A percentile compares a stretch with the other conserved stretches of the same genome.
phyloP scores from a whole-genome alignment of 2,329 filamentous ascomycete genomes.

The Colletotrichum sublineola region DNA sequence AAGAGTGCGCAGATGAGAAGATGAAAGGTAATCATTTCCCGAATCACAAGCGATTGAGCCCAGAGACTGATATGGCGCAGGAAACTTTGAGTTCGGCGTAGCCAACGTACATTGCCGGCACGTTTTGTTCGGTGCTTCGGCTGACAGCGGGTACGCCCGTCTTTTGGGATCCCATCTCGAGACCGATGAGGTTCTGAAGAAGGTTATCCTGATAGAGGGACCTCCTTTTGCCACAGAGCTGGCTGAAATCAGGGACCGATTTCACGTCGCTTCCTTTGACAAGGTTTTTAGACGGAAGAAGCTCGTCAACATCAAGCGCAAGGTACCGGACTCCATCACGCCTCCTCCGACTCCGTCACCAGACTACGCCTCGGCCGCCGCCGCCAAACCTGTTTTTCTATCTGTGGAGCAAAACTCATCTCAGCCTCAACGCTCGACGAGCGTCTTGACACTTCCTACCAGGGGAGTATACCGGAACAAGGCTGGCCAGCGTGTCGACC shows the following conservation, averaged over 20 bases:
- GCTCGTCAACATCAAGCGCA: slow-evolving; percentile 44
- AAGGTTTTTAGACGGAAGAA: slow-evolving; percentile 47
- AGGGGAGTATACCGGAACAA: slow-evolving; percentile 44
- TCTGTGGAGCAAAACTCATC: not conserved
- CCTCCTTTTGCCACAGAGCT: slow-evolving; percentile 55
- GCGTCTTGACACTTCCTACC: not conserved
- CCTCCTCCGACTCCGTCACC: slow-evolving; percentile 44
- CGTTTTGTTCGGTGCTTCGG: slow-evolving; percentile 57
- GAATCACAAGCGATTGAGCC: not conserved
- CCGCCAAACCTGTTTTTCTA: slow-evolving; percentile 18
- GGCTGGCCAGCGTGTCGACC: slow-evolving; percentile 49
- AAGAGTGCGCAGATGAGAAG: slow-evolving; percentile 58
- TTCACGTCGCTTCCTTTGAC: slow-evolving; percentile 45
- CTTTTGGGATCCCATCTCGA: slow-evolving; percentile 51
- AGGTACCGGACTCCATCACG: slow-evolving; percentile 41
- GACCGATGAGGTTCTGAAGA: slow-evolving; percentile 45
- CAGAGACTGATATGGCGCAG: slow-evolving; percentile 40
- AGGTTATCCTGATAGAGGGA: slow-evolving; percentile 55
- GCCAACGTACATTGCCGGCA: slow-evolving; percentile 55
- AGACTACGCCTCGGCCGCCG: slow-evolving; percentile 43
- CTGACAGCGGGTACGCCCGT: slow-evolving; percentile 58
- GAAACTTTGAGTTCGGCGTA: slow-evolving; percentile 51
- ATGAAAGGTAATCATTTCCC: slow-evolving; percentile 51
- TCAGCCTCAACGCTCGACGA: not conserved
- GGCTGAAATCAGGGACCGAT: slow-evolving; percentile 48